phyloP scores from a whole-genome alignment of 2,329 filamentous ascomycete species.

The Coniochaeta sp. region DNA sequence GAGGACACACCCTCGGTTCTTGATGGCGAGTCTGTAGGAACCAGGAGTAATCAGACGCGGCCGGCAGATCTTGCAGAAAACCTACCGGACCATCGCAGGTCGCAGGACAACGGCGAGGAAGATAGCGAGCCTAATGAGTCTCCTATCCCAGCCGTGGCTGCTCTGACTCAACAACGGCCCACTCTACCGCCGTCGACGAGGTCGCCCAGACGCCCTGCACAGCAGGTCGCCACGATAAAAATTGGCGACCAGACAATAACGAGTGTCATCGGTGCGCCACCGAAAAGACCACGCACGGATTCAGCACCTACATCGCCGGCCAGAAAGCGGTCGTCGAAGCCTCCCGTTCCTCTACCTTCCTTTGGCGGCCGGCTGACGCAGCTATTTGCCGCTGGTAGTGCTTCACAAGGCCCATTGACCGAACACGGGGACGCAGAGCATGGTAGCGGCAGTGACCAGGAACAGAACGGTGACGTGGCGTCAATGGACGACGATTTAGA shows the following conservation, averaged over 20 bases:
- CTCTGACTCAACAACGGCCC: conserved; percentile 21
- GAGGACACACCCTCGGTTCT: not conserved
- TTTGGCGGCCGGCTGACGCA: conserved; percentile 36
- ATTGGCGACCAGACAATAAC: conserved; percentile 62
- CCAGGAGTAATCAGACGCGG: not conserved
- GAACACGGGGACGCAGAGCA: conserved; percentile 9
- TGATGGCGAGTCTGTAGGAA: not conserved
- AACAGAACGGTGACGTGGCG: conserved; percentile 9
- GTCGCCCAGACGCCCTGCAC: conserved; percentile 46
- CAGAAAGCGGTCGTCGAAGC: conserved; percentile 8
- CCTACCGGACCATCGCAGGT: not conserved
- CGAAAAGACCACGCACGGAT: conserved; percentile 14
- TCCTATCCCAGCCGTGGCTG: conserved; percentile 24
- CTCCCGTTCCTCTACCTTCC: conserved; percentile 24
- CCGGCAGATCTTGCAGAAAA: not conserved
- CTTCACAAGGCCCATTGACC: conserved; percentile 9
- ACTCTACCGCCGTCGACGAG: conserved; percentile 12
- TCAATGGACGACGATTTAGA: conserved; percentile 9
- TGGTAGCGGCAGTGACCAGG: conserved; percentile 4
- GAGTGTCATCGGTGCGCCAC: conserved; percentile 55
- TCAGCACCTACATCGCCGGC: not conserved
- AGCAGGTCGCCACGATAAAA: conserved; percentile 66
- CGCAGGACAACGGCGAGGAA: not conserved
- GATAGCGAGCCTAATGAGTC: conserved; percentile 12
- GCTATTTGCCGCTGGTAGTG: conserved; percentile 32